Percentiles rank a stretch among this genome's conserved stretches.
Evolutionary conservation across 805 yeast species (phyloP).

Genomic region (Candida manassasensis): DNA sequence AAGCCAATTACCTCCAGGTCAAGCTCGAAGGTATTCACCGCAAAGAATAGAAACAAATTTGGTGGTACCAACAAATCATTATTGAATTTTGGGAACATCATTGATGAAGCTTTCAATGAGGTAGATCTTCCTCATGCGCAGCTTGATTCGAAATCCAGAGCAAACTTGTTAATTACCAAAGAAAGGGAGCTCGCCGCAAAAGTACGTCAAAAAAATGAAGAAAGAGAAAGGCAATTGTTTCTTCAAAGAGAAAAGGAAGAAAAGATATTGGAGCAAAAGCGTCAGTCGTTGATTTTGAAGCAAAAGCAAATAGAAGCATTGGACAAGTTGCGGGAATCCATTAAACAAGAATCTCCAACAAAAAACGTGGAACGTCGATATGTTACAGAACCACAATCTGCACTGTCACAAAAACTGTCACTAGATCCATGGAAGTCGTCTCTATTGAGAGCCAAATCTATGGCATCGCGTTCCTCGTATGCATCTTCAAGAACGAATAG

Average conservation of each 20-base stretch:
- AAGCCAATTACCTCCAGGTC: neutral
- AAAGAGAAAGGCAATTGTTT: conserved; percentile 15
- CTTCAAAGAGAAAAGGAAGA: conserved; percentile 11
- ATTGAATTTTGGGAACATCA: conserved; percentile 25
- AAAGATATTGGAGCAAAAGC: conserved; percentile 7
- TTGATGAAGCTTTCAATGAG: conserved; percentile 29
- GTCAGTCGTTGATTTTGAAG: conserved; percentile 19
- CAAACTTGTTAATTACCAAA: conserved; percentile 6
- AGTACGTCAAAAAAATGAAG: conserved; percentile 18
- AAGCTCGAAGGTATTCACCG: neutral
- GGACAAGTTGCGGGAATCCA: conserved; percentile 16
- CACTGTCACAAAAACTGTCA: conserved; percentile 13
- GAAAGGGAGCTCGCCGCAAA: conserved; percentile 19
- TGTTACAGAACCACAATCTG: conserved; percentile 22
- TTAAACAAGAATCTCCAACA: conserved; percentile 2
- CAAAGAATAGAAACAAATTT: conserved; percentile 6
- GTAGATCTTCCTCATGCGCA: conserved; percentile 5
- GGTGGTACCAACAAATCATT: conserved; percentile 19
- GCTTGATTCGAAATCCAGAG: conserved; percentile 2
- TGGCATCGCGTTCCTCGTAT: conserved; percentile 24
- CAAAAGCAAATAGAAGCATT: conserved; percentile 28
- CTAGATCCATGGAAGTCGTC: conserved; percentile 36
- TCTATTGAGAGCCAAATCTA: conserved; percentile 33
- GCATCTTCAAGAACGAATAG: conserved; percentile 12
- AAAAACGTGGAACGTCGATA: conserved; percentile 14